Evolutionary conservation across 148 eudicot species (phyloP), one percentile per base, ranked within the genome.

Genomic region (Arbutus unedo): DNA sequence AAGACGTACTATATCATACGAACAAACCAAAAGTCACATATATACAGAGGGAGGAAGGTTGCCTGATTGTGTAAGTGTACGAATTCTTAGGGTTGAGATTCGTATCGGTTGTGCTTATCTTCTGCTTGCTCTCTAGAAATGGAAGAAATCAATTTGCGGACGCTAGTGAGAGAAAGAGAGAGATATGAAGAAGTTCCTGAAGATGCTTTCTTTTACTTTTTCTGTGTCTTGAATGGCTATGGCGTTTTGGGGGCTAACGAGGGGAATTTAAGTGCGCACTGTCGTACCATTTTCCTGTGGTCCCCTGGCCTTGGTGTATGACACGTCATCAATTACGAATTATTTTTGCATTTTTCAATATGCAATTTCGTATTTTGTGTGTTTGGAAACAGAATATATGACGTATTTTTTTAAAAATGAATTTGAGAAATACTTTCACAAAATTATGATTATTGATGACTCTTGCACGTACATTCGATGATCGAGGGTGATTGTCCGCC

Each of bases 31-130:
- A n/a, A n/a, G n/a, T n/a, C n/a, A n/a, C n/a, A n/a, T 4, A 49
- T 6, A 49, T 4, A 62, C 11, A 21, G 13, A 21, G 25, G 41
- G 14, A 15, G 18, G 43, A 6, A 18, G 3, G n/a, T 50, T n/a
- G 49, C 57, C 78, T 70, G 74, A 68, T 5, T 41, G 6, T 38
- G 9, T 50, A 18, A 75, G 57, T 7, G 78, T 5, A 51, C 0
- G 62, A 77, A 54, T 77, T 77, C 66, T 77, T 77, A 77, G 80
- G 80, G 80, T 4, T 77, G 8, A n/a, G 66, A 25, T 18, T 74
- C 2, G 31, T 8, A 16, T 23, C 59, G 59, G 54, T 15, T 53
- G 79, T 7, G 21, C 79, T 55, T 77, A 54, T 77, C 79, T 55
- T 55, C 48, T 2, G 16, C 19, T 45, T 38, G 43, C 10, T 31